These are phyloP conservation scores for Mycena galericulata DNA, from an alignment of 768 basidiomycete genomes.

Conservation along the genomic window DNA sequence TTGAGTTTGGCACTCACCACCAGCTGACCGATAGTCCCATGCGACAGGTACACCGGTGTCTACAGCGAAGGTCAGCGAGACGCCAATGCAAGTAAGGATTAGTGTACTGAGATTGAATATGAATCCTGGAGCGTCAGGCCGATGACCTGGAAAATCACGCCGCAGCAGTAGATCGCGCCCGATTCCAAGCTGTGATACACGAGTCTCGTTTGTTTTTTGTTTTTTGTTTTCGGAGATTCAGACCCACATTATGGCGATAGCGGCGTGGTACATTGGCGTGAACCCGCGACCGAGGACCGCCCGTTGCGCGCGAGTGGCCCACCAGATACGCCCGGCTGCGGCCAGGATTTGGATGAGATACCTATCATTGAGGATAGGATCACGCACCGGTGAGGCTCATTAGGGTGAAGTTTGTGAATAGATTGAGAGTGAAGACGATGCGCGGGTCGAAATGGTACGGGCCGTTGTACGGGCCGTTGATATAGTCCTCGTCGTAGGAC, in stretches of 20 bases:
- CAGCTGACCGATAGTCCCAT: conserved; percentile 20
- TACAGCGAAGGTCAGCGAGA: neutral
- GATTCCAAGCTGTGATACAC: conserved; percentile 15
- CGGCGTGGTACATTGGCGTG: conserved; percentile 13
- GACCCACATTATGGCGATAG: conserved; percentile 23
- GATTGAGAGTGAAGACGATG: conserved; percentile 21
- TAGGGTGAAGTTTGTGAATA: conserved; percentile 17
- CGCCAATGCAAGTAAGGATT: neutral
- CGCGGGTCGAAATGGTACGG: conserved; percentile 17
- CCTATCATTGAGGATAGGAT: too few species aligned
- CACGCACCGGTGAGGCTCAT: conserved; percentile 26
- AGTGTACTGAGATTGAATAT: neutral
- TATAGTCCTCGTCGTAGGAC: conserved; percentile 28
- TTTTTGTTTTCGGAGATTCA: too few species aligned
- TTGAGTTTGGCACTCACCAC: neutral
- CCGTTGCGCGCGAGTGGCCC: conserved; percentile 19
- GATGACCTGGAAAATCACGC: conserved; percentile 22
- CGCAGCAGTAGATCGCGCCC: conserved; percentile 27
- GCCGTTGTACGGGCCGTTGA: neutral
- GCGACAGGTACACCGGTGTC: conserved; percentile 17
- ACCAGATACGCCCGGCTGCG: conserved; percentile 27
- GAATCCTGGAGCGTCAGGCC: conserved; percentile 9
- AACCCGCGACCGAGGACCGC: neutral
- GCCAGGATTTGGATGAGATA: neutral
- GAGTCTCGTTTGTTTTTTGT: neutral